Evolutionary conservation across 2,329 filamentous ascomycete genomes (phyloP).

Genomic region (Rhynchosporium secalis): DNA sequence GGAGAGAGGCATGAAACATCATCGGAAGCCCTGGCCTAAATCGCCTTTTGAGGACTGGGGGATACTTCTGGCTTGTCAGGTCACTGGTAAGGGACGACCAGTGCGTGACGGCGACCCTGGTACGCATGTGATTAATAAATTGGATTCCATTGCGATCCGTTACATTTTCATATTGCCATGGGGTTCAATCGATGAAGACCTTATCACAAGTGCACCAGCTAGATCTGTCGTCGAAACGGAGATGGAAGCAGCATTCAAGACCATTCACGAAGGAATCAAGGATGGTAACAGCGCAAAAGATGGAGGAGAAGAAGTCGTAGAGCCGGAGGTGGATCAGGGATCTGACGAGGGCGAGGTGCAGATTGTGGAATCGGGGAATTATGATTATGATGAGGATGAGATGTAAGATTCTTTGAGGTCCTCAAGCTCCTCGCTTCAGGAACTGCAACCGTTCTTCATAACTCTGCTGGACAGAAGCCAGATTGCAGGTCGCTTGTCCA

Average conservation of each 20-base stretch:
- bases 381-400: not conserved
- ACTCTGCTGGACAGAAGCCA: not conserved
- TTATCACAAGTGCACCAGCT: not conserved
- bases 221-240: not conserved
- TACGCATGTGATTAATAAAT: slow-evolving; percentile 3
- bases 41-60: not conserved
- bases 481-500: not conserved
- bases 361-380: not conserved
- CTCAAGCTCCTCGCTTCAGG: too few relatives aligned
- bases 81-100: not conserved
- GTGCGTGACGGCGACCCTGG: not conserved
- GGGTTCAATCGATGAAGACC: not conserved
- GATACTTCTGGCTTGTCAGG: slow-evolving; percentile 4
- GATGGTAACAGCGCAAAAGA: not conserved
- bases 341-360: not conserved
- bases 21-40: not conserved
- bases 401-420: too few relatives aligned
- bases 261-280: not conserved
- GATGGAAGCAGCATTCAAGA: not conserved
- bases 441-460: not conserved
- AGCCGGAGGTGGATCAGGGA: not conserved
- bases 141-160: slow-evolving; percentile 7
- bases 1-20: not conserved
- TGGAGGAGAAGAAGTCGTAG: not conserved
- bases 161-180: slow-evolving; percentile 3